Evolutionary conservation across 2,329 filamentous ascomycete species (phyloP), one percentile per base, ranked within the genome.

Genomic region (Orbilia oligospora): DNA sequence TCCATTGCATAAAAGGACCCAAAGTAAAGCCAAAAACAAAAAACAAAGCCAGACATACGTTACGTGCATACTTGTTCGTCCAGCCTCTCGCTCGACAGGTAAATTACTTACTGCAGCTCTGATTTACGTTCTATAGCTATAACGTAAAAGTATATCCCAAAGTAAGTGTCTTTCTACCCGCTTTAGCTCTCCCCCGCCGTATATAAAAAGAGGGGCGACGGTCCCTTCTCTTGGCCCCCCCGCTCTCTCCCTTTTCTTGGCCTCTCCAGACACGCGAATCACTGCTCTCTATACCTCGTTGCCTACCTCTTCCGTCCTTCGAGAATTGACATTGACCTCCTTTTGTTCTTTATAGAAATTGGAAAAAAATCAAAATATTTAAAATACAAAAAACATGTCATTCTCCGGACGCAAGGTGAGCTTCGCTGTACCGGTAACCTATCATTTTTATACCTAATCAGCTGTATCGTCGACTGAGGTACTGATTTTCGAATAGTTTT

Each of bases 401-500:
- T 78, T 78, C 75, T 78, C 75, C 30, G 75, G 75, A 69, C 51
- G 75, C 61, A 78, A 78, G 75, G 75, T 78, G 63, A 78, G 75
- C 63, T 78, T 78, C 44, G 68, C 53, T 41, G 30, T 67, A 51
- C 48, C 56, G 66, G 72, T 76, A 76, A 66, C 58, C 56, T 44
- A 58, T 61, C 67, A 44, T 22, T 46, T 46, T 46, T 46, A 18
- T 46, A 6, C 9, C 12, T 6, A 27, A 48, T 41, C 4, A 12
- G 36, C 8, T n/a, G 5, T 33, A 46, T 20, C n/a, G 20, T 16
- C 4, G 18, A 16, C 38, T 48, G 33, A 38, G 30, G 8, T 33
- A 51, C 55, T 75, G 51, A 75, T 12, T 5, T 53, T 36, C 36
- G 38, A 12, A 18, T 38, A 78, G 75, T 78, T 78, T 20, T 72